Evolutionary conservation across 768 basidiomycete genomes (phyloP).

Genomic region (Krasilnikovozyma curviuscula): DNA sequence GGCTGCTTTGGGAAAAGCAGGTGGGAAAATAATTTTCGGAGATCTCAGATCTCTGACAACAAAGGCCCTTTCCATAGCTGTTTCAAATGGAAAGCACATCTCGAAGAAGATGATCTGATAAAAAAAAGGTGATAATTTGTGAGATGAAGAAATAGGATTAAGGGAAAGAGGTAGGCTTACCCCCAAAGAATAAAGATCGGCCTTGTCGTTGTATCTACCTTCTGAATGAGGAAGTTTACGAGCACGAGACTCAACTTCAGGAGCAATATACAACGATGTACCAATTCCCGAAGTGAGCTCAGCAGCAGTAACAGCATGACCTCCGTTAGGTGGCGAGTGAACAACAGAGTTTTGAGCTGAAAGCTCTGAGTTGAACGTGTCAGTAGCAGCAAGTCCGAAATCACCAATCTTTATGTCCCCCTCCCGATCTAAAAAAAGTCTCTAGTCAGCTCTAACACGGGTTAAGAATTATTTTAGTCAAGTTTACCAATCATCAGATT

Average conservation of each 20-base stretch:
- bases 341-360: too few species aligned
- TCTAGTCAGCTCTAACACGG: neutral
- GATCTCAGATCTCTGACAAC: slow-evolving; percentile 63
- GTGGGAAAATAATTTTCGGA: slow-evolving; percentile 56
- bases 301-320: slow-evolving; percentile 30
- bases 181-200: slow-evolving; percentile 86
- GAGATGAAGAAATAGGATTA: neutral
- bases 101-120: slow-evolving; percentile 84
- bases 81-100: slow-evolving; percentile 68
- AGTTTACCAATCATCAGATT: slow-evolving; percentile 92
- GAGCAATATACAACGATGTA: slow-evolving; percentile 78
- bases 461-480: neutral
- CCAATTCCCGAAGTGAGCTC: slow-evolving; percentile 37
- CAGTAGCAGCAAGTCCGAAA: slow-evolving; percentile 45
- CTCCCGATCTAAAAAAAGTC: slow-evolving; percentile 16
- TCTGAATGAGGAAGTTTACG: slow-evolving; percentile 21
- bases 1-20: slow-evolving; percentile 38
- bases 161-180: slow-evolving; percentile 31
- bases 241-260: slow-evolving; percentile 54
- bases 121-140: neutral
- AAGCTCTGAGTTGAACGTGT: too few species aligned
- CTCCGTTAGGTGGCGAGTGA: too few species aligned
- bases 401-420: slow-evolving; percentile 50
- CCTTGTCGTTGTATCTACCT: slow-evolving; percentile 50
- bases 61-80: slow-evolving; percentile 61